Percentiles rank a stretch among this genome's conserved stretches.
These are phyloP conservation scores for Aegle marmelos DNA, from an alignment of 345 rosid species.

Conservation along the genomic window DNA sequence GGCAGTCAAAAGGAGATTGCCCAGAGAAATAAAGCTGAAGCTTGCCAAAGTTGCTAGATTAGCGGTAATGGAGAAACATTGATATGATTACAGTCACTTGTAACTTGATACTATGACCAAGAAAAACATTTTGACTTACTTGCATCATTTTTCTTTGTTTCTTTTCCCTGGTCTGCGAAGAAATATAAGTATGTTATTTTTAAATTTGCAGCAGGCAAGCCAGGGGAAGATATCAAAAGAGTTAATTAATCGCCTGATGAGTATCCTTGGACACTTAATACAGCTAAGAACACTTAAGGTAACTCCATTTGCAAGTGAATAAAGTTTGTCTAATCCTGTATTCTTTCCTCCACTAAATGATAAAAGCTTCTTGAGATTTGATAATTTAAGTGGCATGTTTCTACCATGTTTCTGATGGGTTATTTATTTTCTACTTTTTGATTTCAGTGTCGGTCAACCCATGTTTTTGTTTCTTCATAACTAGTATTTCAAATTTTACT, in stretches of 20 bases:
- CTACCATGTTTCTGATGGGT: neutral
- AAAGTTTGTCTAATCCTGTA: neutral
- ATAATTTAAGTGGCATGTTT: neutral
- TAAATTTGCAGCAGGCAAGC: constrained; percentile 55
- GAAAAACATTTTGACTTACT: neutral
- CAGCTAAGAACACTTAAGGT: constrained; percentile 98
- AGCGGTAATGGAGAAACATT: constrained; percentile 43
- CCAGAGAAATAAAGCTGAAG: constrained; percentile 63
- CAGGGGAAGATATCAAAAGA: constrained; percentile 81
- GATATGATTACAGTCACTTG: neutral
- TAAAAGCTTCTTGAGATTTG: neutral
- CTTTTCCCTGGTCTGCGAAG: constrained; percentile 3
- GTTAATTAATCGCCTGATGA: constrained; percentile 76
- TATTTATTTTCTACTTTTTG: neutral
- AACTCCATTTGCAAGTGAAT: constrained; percentile 8
- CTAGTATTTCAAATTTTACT: neutral
- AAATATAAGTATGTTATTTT: constrained; percentile 4
- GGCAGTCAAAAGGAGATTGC: constrained; percentile 75
- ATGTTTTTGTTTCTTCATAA: neutral
- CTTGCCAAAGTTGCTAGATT: constrained; percentile 76
- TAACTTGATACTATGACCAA: constrained; percentile 2
- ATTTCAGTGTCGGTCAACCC: neutral
- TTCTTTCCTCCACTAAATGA: neutral
- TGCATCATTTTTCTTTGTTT: neutral
- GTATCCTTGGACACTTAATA: constrained; percentile 86